Conservation (phyloP, 2,329 filamentous ascomycete genomes). For the Colletotrichum viniferum region DNA sequence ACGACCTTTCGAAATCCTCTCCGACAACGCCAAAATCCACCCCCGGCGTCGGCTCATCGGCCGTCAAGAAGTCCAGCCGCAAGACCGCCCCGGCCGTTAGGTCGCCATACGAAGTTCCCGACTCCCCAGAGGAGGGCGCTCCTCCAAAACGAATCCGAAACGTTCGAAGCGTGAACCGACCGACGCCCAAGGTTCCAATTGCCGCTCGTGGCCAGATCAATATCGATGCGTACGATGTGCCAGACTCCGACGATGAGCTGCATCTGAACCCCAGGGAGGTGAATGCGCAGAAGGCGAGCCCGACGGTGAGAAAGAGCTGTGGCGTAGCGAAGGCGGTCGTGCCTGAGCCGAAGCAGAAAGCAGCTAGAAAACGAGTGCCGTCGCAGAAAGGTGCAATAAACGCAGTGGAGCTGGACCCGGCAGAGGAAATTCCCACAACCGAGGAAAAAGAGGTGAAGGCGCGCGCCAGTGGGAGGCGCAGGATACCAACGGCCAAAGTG, state of each 20-base stretch:
- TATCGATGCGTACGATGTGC: slow-evolving; percentile 24
- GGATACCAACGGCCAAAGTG: slow-evolving; percentile 13
- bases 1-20: slow-evolving; percentile 31
- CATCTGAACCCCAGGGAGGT: background rate
- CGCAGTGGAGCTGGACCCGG: background rate
- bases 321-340: background rate
- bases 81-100: background rate
- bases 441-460: slow-evolving; percentile 12
- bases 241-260: slow-evolving; percentile 26
- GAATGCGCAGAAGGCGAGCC: background rate
- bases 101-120: slow-evolving; percentile 25
- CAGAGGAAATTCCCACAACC: background rate
- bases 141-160: slow-evolving; percentile 13
- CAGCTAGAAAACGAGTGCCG: background rate
- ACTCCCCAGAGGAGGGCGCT: slow-evolving; percentile 25
- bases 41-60: background rate
- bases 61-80: background rate
- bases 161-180: slow-evolving; percentile 13
- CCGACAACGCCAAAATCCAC: slow-evolving; percentile 30
- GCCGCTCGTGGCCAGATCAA: background rate
- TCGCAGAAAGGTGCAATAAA: background rate
- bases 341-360: background rate
- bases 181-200: slow-evolving; percentile 13
- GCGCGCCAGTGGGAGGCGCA: slow-evolving; percentile 18
- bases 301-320: slow-evolving; percentile 13